Percentiles rank a stretch among this genome's conserved stretches.
Conservation (phyloP, 2,329 filamentous ascomycete species). For the Cytospora leucostoma region DNA sequence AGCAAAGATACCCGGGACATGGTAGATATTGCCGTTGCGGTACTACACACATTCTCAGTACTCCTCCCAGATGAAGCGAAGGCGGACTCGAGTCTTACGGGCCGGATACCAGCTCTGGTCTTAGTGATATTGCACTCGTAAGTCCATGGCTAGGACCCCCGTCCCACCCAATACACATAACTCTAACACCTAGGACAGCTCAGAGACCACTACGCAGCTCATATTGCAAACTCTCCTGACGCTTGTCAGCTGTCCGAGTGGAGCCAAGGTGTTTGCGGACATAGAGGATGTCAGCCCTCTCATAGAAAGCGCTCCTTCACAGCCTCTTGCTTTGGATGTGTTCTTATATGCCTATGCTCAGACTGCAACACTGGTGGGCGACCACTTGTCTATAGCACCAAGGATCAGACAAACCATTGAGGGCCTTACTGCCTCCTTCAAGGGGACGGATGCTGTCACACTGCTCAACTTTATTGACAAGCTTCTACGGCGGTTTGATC, state of each 20-base stretch:
- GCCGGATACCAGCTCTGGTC: slow-evolving; percentile 55
- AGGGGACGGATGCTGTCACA: slow-evolving; percentile 60
- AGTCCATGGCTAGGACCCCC: slow-evolving; percentile 22
- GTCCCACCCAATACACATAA: background rate
- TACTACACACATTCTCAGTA: slow-evolving; percentile 62
- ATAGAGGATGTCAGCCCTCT: slow-evolving; percentile 56
- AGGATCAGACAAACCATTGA: slow-evolving; percentile 52
- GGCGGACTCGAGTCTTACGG: slow-evolving; percentile 49
- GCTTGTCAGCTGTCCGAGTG: slow-evolving; percentile 54
- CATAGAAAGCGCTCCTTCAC: slow-evolving; percentile 56
- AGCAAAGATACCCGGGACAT: slow-evolving; percentile 57
- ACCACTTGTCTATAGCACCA: slow-evolving; percentile 36
- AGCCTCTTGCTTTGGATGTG: slow-evolving; percentile 57
- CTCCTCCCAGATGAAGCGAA: slow-evolving; percentile 54
- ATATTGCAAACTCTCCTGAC: slow-evolving; percentile 60
- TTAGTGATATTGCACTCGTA: slow-evolving; percentile 57
- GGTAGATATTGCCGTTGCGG: slow-evolving; percentile 63
- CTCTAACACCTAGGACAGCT: slow-evolving; percentile 40
- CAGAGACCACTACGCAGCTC: slow-evolving; percentile 52
- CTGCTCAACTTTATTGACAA: slow-evolving; percentile 58
- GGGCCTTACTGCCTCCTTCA: slow-evolving; percentile 54
- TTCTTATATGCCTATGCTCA: slow-evolving; percentile 60
- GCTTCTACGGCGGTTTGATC: slow-evolving; percentile 52
- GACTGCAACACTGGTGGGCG: slow-evolving; percentile 39
- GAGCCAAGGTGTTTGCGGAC: slow-evolving; percentile 50